A percentile compares a stretch with the other conserved stretches of the same genome.
phyloP scores from a whole-genome alignment of 2,329 filamentous ascomycete species.

The Paecilomyces sp. region DNA sequence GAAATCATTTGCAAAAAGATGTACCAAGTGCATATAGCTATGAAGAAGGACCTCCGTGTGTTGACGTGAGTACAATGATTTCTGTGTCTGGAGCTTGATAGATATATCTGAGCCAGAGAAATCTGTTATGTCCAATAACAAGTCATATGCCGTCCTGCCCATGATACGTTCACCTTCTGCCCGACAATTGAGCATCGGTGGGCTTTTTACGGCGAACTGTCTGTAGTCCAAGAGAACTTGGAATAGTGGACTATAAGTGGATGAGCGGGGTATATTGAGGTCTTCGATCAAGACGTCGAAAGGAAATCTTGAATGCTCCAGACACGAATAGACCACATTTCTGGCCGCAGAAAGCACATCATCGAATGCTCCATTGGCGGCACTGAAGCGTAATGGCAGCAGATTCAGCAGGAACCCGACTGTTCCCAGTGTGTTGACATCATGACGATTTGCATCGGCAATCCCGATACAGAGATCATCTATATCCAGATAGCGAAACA shows the following conservation, averaged over 20 bases:
- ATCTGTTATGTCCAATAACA: constrained; percentile 34
- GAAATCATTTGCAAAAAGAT: constrained; percentile 6
- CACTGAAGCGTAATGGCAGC: constrained; percentile 37
- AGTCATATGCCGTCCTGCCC: constrained; percentile 23
- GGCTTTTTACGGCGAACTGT: constrained; percentile 19
- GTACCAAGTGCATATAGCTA: constrained; percentile 15
- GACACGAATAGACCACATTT: constrained; percentile 24
- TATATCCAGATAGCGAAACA: constrained; percentile 26
- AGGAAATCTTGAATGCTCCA: constrained; percentile 40
- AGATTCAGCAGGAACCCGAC: constrained; percentile 46
- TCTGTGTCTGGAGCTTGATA: constrained; percentile 21
- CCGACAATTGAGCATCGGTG: constrained; percentile 10
- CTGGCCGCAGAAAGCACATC: constrained; percentile 20
- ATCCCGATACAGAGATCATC: constrained; percentile 43
- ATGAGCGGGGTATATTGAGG: constrained; percentile 34
- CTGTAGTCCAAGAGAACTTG: constrained; percentile 46
- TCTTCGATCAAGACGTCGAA: constrained; percentile 44
- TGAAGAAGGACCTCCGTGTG: constrained; percentile 16
- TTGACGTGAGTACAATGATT: constrained; percentile 21
- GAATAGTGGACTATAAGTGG: constrained; percentile 40
- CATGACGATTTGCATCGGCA: constrained; percentile 37
- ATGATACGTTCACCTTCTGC: constrained; percentile 9
- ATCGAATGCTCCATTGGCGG: constrained; percentile 17
- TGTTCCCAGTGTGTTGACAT: constrained; percentile 22
- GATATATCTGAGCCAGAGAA: constrained; percentile 9